Evolutionary conservation across 129 eudicot genomes (phyloP).

Genomic region (Artemisia argyi): DNA sequence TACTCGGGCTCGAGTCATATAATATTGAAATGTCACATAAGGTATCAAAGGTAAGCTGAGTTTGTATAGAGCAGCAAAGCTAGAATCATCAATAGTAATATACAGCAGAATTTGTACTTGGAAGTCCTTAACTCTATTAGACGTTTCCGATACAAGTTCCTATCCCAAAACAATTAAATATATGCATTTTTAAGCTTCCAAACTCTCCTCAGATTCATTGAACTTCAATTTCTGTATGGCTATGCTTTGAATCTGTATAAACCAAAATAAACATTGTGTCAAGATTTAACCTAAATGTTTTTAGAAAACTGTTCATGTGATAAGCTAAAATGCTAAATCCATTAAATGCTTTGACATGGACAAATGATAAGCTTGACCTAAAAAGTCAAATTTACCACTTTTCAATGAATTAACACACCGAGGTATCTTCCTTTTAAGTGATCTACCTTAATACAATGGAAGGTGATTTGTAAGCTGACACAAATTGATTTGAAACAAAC

Average conservation of each 20-base stretch:
- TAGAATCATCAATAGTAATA: slow-evolving; percentile 11
- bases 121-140: slow-evolving; percentile 13
- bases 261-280: background rate
- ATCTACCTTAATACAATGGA: no score
- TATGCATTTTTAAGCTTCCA: slow-evolving; percentile 10
- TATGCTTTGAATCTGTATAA: slow-evolving; percentile 15
- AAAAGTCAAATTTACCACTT: background rate
- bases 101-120: slow-evolving; percentile 29
- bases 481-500: no score
- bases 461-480: background rate
- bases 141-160: slow-evolving; percentile 23
- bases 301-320: background rate
- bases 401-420: background rate
- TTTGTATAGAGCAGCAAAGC: slow-evolving; percentile 4
- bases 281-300: background rate
- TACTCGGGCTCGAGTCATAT: no score
- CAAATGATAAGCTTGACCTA: background rate
- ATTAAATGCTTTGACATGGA: background rate
- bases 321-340: slow-evolving; percentile 18
- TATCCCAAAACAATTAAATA: slow-evolving; percentile 31
- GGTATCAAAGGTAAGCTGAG: slow-evolving; percentile 1
- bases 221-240: slow-evolving; percentile 12
- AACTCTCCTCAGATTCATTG: slow-evolving; percentile 14
- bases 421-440: no score
- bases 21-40: background rate